Conservation (phyloP, 352 stramenopile species). For the Phytophthora kernoviae region DNA sequence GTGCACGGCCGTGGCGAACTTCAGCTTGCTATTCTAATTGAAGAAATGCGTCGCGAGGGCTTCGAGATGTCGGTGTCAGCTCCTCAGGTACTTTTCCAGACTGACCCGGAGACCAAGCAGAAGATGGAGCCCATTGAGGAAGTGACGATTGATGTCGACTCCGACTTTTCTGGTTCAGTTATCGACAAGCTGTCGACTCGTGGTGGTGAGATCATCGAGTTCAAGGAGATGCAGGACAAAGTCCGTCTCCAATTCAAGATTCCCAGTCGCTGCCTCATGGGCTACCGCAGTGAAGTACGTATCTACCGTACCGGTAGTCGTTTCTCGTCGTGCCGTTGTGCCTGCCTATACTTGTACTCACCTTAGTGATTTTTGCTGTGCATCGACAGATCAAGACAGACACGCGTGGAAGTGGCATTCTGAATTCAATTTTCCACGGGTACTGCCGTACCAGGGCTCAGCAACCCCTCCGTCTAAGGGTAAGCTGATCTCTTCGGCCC, state of each 20-base stretch:
- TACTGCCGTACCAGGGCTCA: conserved; percentile 89
- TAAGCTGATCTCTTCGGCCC: conserved; percentile 82
- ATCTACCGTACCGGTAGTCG: neutral
- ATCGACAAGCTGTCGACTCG: conserved; percentile 96
- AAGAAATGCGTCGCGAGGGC: conserved; percentile 98
- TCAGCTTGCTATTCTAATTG: conserved; percentile 98
- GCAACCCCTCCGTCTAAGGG: conserved; percentile 79
- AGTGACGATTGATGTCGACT: conserved; percentile 96
- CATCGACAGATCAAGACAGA: conserved; percentile 92
- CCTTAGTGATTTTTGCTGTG: neutral
- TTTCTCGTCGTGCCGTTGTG: neutral
- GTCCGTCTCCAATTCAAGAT: conserved; percentile 97
- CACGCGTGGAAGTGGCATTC: conserved; percentile 94
- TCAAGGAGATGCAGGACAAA: conserved; percentile 92
- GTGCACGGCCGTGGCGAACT: conserved; percentile 97
- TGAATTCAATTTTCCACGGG: conserved; percentile 97
- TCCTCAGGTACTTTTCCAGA: conserved; percentile 95
- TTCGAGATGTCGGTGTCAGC: conserved; percentile 98
- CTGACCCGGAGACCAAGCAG: conserved; percentile 83
- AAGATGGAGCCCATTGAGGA: conserved; percentile 91
- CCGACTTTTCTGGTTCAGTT: conserved; percentile 95
- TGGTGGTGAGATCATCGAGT: conserved; percentile 93
- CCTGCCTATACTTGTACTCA: no score
- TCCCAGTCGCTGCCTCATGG: conserved; percentile 95
- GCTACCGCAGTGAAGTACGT: conserved; percentile 91